Percentiles rank a stretch among this genome's conserved stretches.
Conservation (phyloP, 257 asterid genomes). For the Solanum corneliomulleri region DNA sequence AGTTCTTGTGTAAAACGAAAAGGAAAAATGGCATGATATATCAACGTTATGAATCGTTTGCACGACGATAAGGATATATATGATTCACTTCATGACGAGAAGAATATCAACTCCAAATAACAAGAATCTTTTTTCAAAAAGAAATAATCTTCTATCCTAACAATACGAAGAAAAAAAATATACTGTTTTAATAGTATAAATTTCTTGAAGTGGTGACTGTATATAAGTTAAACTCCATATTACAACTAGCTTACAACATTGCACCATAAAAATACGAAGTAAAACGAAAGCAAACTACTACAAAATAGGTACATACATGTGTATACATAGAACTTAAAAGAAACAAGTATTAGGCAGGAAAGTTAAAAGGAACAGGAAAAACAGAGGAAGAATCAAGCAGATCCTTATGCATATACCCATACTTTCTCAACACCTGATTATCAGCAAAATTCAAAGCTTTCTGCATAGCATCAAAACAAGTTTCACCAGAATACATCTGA, state of each 20-base stretch:
- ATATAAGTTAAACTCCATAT: background rate
- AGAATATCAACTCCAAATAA: no score
- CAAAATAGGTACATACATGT: background rate
- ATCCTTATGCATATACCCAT: slow-evolving; percentile 63
- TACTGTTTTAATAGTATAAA: background rate
- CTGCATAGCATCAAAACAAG: slow-evolving; percentile 73
- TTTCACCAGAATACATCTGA: slow-evolving; percentile 69
- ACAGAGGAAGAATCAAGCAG: slow-evolving; percentile 56
- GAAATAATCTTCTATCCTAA: background rate
- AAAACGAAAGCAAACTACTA: background rate
- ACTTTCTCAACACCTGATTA: slow-evolving; percentile 80
- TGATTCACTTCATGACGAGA: no score
- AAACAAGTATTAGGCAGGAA: slow-evolving; percentile 33
- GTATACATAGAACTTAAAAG: background rate
- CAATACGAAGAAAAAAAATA: no score
- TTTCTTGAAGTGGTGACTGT: background rate
- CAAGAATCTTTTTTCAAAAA: no score
- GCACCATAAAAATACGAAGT: background rate
- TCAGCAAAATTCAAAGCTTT: slow-evolving; percentile 76
- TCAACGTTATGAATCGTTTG: no score
- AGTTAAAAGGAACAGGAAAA: slow-evolving; percentile 58
- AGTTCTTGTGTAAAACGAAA: background rate
- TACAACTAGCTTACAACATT: background rate
- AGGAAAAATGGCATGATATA: no score
- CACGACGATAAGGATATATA: no score